phyloP scores from a whole-genome alignment of 192 early-diverging fungal genomes.

The Entophlyctis luteolus region DNA sequence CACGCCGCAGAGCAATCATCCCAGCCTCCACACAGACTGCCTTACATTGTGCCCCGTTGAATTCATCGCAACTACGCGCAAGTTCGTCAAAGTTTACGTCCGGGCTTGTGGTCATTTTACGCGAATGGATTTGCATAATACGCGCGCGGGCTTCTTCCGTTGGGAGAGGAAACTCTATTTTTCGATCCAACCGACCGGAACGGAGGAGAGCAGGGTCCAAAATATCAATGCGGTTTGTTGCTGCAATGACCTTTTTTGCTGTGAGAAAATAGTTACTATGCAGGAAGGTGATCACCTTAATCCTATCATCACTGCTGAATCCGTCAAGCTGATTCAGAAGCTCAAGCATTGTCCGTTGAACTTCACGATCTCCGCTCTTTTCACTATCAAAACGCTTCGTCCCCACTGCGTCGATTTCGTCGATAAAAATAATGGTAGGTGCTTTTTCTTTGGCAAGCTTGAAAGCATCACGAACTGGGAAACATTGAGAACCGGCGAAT shows the following conservation, averaged over 20 bases:
- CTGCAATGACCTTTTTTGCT: constrained; percentile 94
- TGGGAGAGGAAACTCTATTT: constrained; percentile 97
- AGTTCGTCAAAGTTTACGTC: constrained; percentile 97
- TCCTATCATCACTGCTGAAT: constrained; percentile 89
- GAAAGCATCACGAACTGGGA: constrained; percentile 90
- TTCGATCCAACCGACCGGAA: constrained; percentile 93
- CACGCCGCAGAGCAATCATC: constrained; percentile 93
- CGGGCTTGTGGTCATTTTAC: constrained; percentile 93
- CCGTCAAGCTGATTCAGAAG: constrained; percentile 97
- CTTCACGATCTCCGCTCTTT: constrained; percentile 96
- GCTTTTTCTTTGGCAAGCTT: constrained; percentile 96
- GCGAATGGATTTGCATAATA: constrained; percentile 96
- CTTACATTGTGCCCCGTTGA: constrained; percentile 99
- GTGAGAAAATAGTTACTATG: constrained; percentile 82
- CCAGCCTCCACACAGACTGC: constrained; percentile 97
- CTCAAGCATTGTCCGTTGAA: constrained; percentile 98
- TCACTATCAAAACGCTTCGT: constrained; percentile 99
- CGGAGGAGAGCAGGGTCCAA: constrained; percentile 94
- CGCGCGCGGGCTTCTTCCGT: constrained; percentile 94
- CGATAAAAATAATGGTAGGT: constrained; percentile 98
- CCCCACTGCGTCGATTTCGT: constrained; percentile 96
- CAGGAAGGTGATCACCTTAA: constrained; percentile 92
- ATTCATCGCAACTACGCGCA: constrained; percentile 92
- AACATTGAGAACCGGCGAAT: neutral
- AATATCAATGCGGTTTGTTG: constrained; percentile 96